phyloP scores from a whole-genome alignment of 2,329 filamentous ascomycete species.

The Xylariaceae sp. region DNA sequence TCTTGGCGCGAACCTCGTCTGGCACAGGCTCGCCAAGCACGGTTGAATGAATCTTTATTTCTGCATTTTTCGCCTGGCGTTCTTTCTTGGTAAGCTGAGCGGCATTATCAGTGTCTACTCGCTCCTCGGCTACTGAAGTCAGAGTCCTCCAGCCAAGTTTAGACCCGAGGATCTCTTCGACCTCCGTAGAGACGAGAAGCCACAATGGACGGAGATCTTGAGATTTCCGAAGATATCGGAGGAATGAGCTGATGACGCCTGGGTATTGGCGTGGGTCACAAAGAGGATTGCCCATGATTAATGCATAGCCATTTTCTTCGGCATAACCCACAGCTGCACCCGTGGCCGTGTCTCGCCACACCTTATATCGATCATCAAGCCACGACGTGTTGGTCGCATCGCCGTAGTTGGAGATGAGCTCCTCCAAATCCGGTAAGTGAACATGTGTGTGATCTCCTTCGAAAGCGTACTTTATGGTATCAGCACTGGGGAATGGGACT shows the following conservation, averaged over 20 bases:
- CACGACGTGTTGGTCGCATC: slow-evolving; percentile 93
- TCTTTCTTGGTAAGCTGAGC: slow-evolving; percentile 69
- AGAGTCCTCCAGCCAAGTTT: slow-evolving; percentile 85
- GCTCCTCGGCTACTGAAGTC: slow-evolving; percentile 85
- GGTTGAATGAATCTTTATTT: slow-evolving; percentile 72
- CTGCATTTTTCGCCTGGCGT: slow-evolving; percentile 60
- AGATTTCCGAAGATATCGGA: slow-evolving; percentile 72
- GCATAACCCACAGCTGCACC: slow-evolving; percentile 86
- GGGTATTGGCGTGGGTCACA: slow-evolving; percentile 77
- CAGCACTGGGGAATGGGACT: slow-evolving; percentile 83
- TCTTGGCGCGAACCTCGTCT: slow-evolving; percentile 65
- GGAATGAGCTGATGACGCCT: slow-evolving; percentile 69
- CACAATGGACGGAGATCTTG: slow-evolving; percentile 74
- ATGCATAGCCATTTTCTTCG: slow-evolving; percentile 68
- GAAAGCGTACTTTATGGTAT: slow-evolving; percentile 66
- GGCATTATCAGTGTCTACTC: slow-evolving; percentile 72
- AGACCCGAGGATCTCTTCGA: slow-evolving; percentile 76
- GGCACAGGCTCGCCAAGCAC: slow-evolving; percentile 61
- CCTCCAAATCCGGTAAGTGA: slow-evolving; percentile 71
- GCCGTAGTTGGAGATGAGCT: slow-evolving; percentile 92
- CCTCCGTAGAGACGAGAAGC: slow-evolving; percentile 78
- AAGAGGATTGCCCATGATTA: slow-evolving; percentile 83
- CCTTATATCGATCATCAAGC: slow-evolving; percentile 83
- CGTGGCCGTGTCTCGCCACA: slow-evolving; percentile 77
- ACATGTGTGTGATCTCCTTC: slow-evolving; percentile 43